Evolutionary conservation across 1,284 basidiomycete species (phyloP), one percentile per base, ranked within the genome.

Genomic region (Puccinia hordei): DNA sequence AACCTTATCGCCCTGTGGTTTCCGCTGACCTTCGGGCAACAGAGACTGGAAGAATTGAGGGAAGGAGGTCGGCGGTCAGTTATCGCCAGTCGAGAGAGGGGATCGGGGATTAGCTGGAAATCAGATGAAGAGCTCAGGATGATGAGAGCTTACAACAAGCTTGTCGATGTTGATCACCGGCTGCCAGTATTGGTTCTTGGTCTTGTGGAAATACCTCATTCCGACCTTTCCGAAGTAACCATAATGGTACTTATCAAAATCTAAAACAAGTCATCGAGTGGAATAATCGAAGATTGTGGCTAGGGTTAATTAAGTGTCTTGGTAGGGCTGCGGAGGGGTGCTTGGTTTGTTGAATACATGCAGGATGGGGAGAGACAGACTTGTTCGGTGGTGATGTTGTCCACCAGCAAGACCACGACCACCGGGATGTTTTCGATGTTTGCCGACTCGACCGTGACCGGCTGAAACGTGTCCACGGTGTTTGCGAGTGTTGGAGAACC

Each of bases 371-470:
- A n/a, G 24, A 46, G 49, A 51, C 73, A 59, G 73, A 81, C 85
- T 86, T 85, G 88, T 89, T 82, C 96, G 90, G 92, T 99, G 97
- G 90, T 99, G 96, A 89, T 98, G 96, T 89, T 92, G 90, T 91
- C 97, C 96, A 95, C 96, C 97, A 89, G 96, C 96, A 86, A 98
- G 92, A 98, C 96, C 96, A 88, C 96, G 93, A 94, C 96, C 96
- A 90, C 96, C 96, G 82, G 97, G 97, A 87, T 97, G 95, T 89
- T 99, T 98, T 88, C 96, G 92, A 91, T 99, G 96, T 91, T 99
- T 98, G 85, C 96, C 97, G 86, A 99, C 92, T 92, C 96, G 95
- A 88, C 96, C 96, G 88, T 98, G 92, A 89, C 95, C 95, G 82
- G 95, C 95, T 84, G 95, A 98, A 86, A 99, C 96, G 90, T 99